Percentiles rank a stretch among this genome's conserved stretches.
Evolutionary conservation across 78 protist species (phyloP).

Genomic region (Emiliania huxleyi): DNA sequence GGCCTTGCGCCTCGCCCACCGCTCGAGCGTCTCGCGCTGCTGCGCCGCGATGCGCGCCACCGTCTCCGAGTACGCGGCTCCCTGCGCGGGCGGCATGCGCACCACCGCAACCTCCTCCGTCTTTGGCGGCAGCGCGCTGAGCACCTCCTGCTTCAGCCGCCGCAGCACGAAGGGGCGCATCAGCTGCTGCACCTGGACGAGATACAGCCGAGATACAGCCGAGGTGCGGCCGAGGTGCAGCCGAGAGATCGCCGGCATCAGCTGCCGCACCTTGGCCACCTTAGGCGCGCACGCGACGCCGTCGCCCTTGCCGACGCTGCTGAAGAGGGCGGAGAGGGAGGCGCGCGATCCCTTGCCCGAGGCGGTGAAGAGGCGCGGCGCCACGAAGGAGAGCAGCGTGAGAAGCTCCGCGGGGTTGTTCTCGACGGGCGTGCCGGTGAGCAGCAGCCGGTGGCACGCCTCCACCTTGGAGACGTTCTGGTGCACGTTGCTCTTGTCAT

Average conservation of each 20-base stretch:
- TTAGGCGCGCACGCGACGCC: not conserved
- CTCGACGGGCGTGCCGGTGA: conserved; percentile 95
- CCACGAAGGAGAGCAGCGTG: not conserved
- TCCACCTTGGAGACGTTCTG: conserved; percentile 56
- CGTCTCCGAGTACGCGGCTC: not conserved
- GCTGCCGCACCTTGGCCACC: not conserved
- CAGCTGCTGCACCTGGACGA: not conserved
- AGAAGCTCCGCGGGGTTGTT: conserved; percentile 57
- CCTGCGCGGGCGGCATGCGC: not conserved
- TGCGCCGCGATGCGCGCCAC: not conserved
- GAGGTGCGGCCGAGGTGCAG: too few relatives aligned
- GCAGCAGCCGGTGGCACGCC: conserved; percentile 87
- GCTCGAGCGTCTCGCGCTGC: not conserved
- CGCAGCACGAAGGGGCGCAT: conserved; percentile 54
- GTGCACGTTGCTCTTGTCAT: not conserved
- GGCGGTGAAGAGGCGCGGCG: not conserved
- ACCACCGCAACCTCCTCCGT: not conserved
- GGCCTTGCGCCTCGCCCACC: not conserved
- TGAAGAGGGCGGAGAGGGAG: not conserved
- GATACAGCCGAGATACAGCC: too few relatives aligned
- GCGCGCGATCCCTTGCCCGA: not conserved
- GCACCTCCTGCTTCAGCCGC: conserved; percentile 54
- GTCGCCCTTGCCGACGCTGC: not conserved
- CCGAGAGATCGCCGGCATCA: conserved; percentile 18
- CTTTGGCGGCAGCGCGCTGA: conserved; percentile 40